Evolutionary conservation across 2,329 filamentous ascomycete genomes (phyloP).

Genomic region (Aspergillus spinulosporus): DNA sequence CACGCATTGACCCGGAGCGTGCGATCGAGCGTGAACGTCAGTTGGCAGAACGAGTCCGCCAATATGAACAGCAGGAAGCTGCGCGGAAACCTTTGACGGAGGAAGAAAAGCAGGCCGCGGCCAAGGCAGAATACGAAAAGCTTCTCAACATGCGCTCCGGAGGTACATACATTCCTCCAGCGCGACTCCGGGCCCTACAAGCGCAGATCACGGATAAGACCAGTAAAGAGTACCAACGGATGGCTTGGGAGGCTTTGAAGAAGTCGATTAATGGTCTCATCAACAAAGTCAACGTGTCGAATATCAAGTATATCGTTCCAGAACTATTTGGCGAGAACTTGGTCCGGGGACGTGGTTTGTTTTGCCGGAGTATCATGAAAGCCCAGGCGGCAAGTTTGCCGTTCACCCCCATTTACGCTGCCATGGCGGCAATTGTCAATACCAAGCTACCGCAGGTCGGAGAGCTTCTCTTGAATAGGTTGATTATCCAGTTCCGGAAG

Average conservation of each 20-base stretch:
- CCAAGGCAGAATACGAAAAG: slow-evolving; percentile 92
- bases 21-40: slow-evolving; percentile 53
- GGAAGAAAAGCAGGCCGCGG: slow-evolving; percentile 81
- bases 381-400: slow-evolving; percentile 93
- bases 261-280: slow-evolving; percentile 98
- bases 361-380: slow-evolving; percentile 97
- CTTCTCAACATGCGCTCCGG: slow-evolving; percentile 89
- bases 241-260: slow-evolving; percentile 98
- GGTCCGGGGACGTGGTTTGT: slow-evolving; percentile 83
- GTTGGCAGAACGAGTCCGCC: slow-evolving; percentile 54
- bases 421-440: slow-evolving; percentile 95
- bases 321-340: slow-evolving; percentile 95
- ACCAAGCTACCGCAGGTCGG: slow-evolving; percentile 95
- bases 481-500: slow-evolving; percentile 92
- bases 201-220: slow-evolving; percentile 95
- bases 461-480: slow-evolving; percentile 79
- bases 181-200: slow-evolving; percentile 84
- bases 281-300: slow-evolving; percentile 98
- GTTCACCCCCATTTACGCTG: slow-evolving; percentile 94
- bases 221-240: slow-evolving; percentile 95
- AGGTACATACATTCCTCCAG: slow-evolving; percentile 94
- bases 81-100: slow-evolving; percentile 61
- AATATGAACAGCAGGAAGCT: slow-evolving; percentile 51
- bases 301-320: slow-evolving; percentile 96
- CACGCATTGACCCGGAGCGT: slow-evolving; percentile 52